A percentile compares a stretch with the other conserved stretches of the same genome.
These are phyloP conservation scores for Trichosanthes cucumerina DNA, from an alignment of 306 rosid species.

Conservation along the genomic window DNA sequence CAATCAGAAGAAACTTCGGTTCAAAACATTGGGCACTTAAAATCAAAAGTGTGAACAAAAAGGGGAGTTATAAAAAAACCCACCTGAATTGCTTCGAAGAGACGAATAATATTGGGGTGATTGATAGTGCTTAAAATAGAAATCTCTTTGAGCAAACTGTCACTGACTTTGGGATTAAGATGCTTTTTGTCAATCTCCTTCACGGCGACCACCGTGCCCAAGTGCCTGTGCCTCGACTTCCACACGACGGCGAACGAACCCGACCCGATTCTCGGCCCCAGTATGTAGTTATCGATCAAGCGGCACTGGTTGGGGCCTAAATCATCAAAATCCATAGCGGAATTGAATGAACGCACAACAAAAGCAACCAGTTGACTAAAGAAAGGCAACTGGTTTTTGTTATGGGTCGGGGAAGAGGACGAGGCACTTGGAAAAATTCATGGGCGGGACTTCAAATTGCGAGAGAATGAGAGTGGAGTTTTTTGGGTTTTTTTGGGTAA, in stretches of 20 bases:
- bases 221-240: slow-evolving; percentile 51
- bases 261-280: slow-evolving; percentile 66
- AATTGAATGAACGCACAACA: background rate
- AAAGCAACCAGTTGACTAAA: slow-evolving; percentile 12
- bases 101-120: slow-evolving; percentile 73
- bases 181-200: slow-evolving; percentile 66
- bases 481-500: background rate
- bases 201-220: slow-evolving; percentile 72
- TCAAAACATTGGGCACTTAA: background rate
- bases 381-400: slow-evolving; percentile 16
- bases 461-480: background rate
- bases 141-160: slow-evolving; percentile 66
- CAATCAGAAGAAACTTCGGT: slow-evolving; percentile 2
- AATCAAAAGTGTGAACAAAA: background rate
- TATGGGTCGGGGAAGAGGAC: background rate
- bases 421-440: background rate
- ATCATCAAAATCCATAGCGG: slow-evolving; percentile 36
- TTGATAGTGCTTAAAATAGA: slow-evolving; percentile 67
- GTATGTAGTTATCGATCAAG: slow-evolving; percentile 61
- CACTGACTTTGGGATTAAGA: slow-evolving; percentile 59
- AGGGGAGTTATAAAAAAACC: background rate
- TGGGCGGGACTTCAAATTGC: slow-evolving; percentile 1
- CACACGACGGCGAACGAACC: slow-evolving; percentile 94
- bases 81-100: slow-evolving; percentile 63
- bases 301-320: slow-evolving; percentile 21